Evolutionary conservation across 1,284 basidiomycete species (phyloP).

Genomic region (Filobasidium uniguttulatum): DNA sequence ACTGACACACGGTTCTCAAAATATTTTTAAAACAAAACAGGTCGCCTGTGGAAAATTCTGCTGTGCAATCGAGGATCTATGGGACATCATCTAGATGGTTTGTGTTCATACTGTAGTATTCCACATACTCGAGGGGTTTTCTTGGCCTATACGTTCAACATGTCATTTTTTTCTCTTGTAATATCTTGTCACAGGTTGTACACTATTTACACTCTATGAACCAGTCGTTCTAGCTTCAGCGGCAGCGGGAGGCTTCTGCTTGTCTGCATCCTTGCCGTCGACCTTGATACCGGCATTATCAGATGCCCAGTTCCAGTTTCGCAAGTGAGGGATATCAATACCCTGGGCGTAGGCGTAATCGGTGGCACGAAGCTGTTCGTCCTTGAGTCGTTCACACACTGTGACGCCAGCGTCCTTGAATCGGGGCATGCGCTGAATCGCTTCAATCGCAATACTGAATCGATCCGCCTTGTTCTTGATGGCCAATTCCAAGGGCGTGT

Average conservation of each 20-base stretch:
- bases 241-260: background rate
- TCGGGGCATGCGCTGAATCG: conserved; percentile 23
- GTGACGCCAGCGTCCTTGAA: conserved; percentile 21
- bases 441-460: conserved; percentile 27
- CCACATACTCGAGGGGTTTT: background rate
- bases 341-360: conserved; percentile 24
- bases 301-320: background rate
- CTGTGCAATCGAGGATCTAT: conserved; percentile 51
- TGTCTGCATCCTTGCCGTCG: background rate
- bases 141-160: background rate
- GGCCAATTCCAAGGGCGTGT: conserved; percentile 24
- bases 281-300: background rate
- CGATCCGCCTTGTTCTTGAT: conserved; percentile 27
- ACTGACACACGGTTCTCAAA: background rate
- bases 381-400: conserved; percentile 22
- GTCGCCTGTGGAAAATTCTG: conserved; percentile 81
- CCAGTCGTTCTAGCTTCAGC: background rate
- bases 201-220: background rate
- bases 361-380: conserved; percentile 21
- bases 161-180: background rate
- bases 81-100: conserved; percentile 44
- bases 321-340: background rate
- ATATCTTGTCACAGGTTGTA: background rate
- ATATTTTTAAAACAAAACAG: conserved; percentile 9
- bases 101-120: background rate